Percentiles rank a stretch among this genome's conserved stretches.
These are phyloP conservation scores for Solanum ossicruentum DNA, from an alignment of 257 asterid genomes.

Conservation along the genomic window DNA sequence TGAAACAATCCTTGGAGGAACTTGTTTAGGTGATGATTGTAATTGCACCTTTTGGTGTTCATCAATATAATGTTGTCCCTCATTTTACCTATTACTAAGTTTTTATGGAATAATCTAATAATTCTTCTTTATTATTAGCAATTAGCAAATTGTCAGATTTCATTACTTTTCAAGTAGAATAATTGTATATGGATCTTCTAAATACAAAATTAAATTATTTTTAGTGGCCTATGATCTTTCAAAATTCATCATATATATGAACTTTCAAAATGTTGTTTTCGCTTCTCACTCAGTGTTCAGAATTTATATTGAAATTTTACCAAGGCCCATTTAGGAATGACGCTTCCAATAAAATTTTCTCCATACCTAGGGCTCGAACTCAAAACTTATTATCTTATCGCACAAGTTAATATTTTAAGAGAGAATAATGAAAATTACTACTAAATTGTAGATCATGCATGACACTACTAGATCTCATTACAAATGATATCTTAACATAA, in stretches of 20 bases:
- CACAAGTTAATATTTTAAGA: neutral
- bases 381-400: neutral
- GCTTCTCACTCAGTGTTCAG: too few relatives aligned
- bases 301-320: too few relatives aligned
- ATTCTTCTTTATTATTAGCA: neutral
- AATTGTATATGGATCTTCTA: neutral
- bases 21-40: neutral
- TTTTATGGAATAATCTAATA: neutral
- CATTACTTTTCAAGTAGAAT: neutral
- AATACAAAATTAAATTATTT: neutral
- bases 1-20: neutral
- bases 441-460: neutral
- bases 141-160: neutral
- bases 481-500: too few relatives aligned
- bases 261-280: too few relatives aligned
- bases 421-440: neutral
- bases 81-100: neutral
- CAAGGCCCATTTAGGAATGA: too few relatives aligned
- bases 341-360: too few relatives aligned
- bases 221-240: too few relatives aligned
- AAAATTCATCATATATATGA: neutral
- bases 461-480: neutral
- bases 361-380: too few relatives aligned
- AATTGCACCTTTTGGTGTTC: neutral
- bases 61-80: neutral